Evolutionary conservation across 78 protist species (phyloP).

Genomic region (Dictyostelium capitatum): DNA sequence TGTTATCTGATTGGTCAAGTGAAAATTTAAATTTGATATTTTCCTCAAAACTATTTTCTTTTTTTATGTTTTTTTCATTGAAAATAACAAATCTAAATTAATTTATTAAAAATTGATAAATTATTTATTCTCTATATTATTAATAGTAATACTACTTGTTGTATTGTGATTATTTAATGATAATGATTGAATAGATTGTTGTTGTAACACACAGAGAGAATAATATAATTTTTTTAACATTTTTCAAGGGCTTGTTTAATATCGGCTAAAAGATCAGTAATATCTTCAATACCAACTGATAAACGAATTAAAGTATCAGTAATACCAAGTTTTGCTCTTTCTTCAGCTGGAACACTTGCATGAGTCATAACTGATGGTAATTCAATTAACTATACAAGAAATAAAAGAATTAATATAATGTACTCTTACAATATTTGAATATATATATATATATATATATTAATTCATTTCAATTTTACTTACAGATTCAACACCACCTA

Average conservation of each 20-base stretch:
- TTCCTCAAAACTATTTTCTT: no score
- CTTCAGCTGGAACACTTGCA: conserved; percentile 88
- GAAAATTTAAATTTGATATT: no score
- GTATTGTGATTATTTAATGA: no score
- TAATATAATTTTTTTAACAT: conserved; percentile 33
- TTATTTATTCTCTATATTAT: no score
- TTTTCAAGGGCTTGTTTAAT: conserved; percentile 82
- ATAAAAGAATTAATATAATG: neutral
- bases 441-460: neutral
- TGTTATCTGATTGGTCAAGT: no score
- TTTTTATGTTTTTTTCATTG: no score
- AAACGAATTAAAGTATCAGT: conserved; percentile 83
- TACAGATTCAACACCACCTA: conserved; percentile 89
- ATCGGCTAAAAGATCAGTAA: conserved; percentile 81
- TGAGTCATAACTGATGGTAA: conserved; percentile 91
- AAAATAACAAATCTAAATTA: no score
- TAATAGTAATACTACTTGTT: no score
- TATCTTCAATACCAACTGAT: conserved; percentile 88
- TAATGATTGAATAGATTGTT: no score
- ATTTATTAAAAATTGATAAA: no score
- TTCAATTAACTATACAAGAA: neutral
- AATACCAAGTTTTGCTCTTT: conserved; percentile 85
- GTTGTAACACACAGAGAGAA: no score
- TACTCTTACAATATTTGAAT: neutral
- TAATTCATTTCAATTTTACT: conserved; percentile 19